Base-by-base conservation (phyloP, 208 protist genomes). In the Leishmania turanica region DNA sequence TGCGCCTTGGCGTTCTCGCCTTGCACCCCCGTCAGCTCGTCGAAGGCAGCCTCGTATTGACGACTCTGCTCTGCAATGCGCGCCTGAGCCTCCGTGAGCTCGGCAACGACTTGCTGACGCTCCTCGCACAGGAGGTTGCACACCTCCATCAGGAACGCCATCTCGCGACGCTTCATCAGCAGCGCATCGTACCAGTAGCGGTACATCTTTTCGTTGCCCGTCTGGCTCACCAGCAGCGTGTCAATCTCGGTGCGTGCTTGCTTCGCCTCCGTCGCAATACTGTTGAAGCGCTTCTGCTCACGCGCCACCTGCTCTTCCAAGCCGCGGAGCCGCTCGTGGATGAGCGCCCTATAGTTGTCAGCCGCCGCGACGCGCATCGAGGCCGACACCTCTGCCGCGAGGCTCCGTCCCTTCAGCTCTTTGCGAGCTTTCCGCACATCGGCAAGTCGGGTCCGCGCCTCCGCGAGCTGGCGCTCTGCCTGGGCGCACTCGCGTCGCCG, bases 101-200 rank as follows among this genome's bases (percentile, higher is more conserved):
- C 87, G 74, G 87, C 72, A 17, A 85, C 70, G 81, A 92, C 78
- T 45, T 79, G 71, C 87, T 94, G 88, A 9, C 94, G 90, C 82
- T 98, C 95, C 85, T 97, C 93, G 69, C 91, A 94, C 17, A 96
- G 60, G n/a, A 95, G 80, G 77, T 94, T 96, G 84, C 92, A 97
- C 8, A 97, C 89, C 82, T 98, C 98, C 51, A 99, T 98, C 58
- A 99, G 81, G 54, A 95, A 95, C 1, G 96, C 91, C 88, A 99
- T 99, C 78, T 97, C 88, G 70, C 95, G 93, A 81, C 97, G 94
- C 74, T 97, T 89, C 49, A 97, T 93, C n/a, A 91, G 74, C 49
- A 99, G 83, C 54, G 98, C 92, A 45, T 85, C 79, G 82, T 99
- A 95, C 37, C 94, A 85, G 37, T 93, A 88, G 24, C 75, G 82